A percentile compares a stretch with the other conserved stretches of the same genome.
phyloP scores from a whole-genome alignment of 768 basidiomycete species.

The Sarcodon sp. region DNA sequence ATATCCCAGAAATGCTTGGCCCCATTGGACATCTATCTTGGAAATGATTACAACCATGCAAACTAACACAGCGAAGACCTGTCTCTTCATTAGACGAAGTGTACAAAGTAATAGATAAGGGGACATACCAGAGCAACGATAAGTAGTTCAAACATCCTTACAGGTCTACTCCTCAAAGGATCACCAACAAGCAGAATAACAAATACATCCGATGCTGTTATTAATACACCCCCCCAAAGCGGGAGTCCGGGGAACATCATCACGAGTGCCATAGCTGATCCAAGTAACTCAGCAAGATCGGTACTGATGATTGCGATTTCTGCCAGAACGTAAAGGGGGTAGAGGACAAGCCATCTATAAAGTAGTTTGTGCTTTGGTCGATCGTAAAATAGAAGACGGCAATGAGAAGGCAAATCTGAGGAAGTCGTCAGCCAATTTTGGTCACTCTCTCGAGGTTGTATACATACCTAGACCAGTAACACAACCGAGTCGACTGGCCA shows the following conservation, averaged over 20 bases:
- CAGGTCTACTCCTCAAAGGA: constrained; percentile 53
- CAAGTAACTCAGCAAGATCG: constrained; percentile 48
- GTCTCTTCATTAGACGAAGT: not conserved
- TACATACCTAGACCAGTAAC: constrained; percentile 66
- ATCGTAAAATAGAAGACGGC: constrained; percentile 31
- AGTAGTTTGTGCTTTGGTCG: constrained; percentile 25
- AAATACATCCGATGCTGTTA: constrained; percentile 36
- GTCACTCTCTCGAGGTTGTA: not conserved
- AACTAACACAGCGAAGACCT: constrained; percentile 42
- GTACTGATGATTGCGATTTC: constrained; percentile 45
- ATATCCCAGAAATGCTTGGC: constrained; percentile 59
- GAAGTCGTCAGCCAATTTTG: not conserved
- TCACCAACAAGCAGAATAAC: constrained; percentile 58
- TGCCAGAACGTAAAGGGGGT: constrained; percentile 28
- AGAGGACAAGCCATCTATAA: constrained; percentile 25
- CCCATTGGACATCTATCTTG: constrained; percentile 61
- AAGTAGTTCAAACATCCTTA: constrained; percentile 52
- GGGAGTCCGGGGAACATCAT: constrained; percentile 37
- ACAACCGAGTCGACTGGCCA: constrained; percentile 71
- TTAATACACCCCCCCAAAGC: constrained; percentile 32
- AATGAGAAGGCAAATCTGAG: constrained; percentile 33
- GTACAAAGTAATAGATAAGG: not conserved
- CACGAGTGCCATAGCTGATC: constrained; percentile 44
- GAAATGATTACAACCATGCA: constrained; percentile 72
- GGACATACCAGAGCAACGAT: constrained; percentile 46